Evolutionary conservation across 176 grass and related monocot genomes (phyloP), one percentile per base, ranked within the genome.

Genomic region (Chloris gayana): DNA sequence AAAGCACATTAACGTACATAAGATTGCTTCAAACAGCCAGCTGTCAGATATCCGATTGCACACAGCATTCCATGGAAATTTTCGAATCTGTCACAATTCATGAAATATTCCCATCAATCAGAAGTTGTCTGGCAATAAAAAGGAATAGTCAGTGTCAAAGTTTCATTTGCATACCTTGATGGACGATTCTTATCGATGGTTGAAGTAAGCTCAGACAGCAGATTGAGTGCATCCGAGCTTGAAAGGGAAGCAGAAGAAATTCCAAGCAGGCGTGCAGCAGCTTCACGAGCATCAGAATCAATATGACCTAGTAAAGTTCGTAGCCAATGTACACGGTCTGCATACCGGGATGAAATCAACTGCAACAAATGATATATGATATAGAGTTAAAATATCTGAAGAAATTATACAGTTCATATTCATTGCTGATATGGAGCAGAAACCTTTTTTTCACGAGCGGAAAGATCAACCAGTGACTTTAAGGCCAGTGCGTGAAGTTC

Each of bases 241-340:
- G 95, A 82, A 77, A 98, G 80, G 59, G 92, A 80, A 78, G 89
- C 80, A 91, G 89, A 90, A 81, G 89, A 75, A 77, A 98, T 80
- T 58, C 95, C 95, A 74, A 94, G 79, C 67, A 98, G 74, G 58
- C 89, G 64, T 2, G 95, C 86, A 4, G 83, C 80, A 75, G 89
- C 90, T 94, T 94, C 95, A 57, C 95, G 89, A 83, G 95, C 91
- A 85, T 94, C 95, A 74, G 92, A 85, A 86, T 98, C 89, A 67
- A 90, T 84, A 88, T 98, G 95, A 80, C 89, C 83, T 50, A 98
- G 67, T 82, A 98, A 77, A 87, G 47, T 32, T 75, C 75, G 92
- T 60, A 97, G 80, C 91, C 94, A 97, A 79, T 58, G 58, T 75
- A 97, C 22, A 70, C 85, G 89, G 15, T 82, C 87, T 51, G 87